Evolutionary conservation across 495 filamentous ascomycete genomes (phyloP).

Genomic region (Xylaria venustula): DNA sequence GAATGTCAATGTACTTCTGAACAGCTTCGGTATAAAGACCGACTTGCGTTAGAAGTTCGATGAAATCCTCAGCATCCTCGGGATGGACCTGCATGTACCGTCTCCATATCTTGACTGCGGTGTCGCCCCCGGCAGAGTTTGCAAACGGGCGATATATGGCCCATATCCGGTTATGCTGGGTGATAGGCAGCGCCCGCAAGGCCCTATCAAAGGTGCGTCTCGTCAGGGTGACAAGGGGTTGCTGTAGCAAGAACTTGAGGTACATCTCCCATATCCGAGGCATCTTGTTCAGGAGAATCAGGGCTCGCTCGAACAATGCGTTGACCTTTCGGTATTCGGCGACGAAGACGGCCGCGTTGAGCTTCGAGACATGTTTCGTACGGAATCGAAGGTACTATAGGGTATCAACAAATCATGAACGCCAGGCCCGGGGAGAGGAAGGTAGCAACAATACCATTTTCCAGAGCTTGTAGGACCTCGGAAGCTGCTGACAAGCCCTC

Average conservation of each 20-base stretch:
- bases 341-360: conserved; percentile 79
- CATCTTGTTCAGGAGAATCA: conserved; percentile 98
- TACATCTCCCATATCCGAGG: conserved; percentile 99
- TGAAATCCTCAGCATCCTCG: conserved; percentile 93
- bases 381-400: conserved; percentile 82
- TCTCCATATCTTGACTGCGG: conserved; percentile 89
- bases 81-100: conserved; percentile 98
- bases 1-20: conserved; percentile 86
- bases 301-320: conserved; percentile 86
- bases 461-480: conserved; percentile 97
- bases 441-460: conserved; percentile 66
- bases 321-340: conserved; percentile 92
- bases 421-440: not conserved
- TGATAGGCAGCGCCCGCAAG: conserved; percentile 89
- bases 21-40: conserved; percentile 89
- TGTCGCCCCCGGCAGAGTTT: conserved; percentile 86
- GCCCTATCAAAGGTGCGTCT: conserved; percentile 92
- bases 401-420: conserved; percentile 25
- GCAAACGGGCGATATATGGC: conserved; percentile 88
- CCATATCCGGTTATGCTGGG: conserved; percentile 98
- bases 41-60: conserved; percentile 80
- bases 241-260: conserved; percentile 82
- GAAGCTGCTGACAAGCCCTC: conserved; percentile 82
- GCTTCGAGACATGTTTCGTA: conserved; percentile 74
- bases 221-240: conserved; percentile 89